phyloP scores from a whole-genome alignment of 2,329 filamentous ascomycete species.

The Xylariaceae sp. region DNA sequence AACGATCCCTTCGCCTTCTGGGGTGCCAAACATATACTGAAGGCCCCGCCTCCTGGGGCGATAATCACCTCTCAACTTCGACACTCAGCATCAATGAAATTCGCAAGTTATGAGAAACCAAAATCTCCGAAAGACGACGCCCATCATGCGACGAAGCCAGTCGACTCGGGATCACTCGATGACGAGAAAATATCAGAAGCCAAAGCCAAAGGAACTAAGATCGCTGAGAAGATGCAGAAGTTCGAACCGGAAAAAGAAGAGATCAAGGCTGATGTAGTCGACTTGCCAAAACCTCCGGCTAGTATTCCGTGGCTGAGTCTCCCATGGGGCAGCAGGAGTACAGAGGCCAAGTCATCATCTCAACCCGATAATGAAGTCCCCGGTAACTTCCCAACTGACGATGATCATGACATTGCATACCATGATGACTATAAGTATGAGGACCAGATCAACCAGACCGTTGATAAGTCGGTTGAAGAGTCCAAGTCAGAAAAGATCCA shows the following conservation, averaged over 20 bases:
- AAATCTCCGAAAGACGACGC: slow-evolving; percentile 42
- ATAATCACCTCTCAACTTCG: slow-evolving; percentile 25
- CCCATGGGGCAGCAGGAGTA: slow-evolving; percentile 35
- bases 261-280: slow-evolving; percentile 31
- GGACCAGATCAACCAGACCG: slow-evolving; percentile 42
- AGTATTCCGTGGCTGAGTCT: slow-evolving; percentile 21
- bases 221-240: slow-evolving; percentile 52
- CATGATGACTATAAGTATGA: slow-evolving; percentile 15
- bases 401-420: slow-evolving; percentile 19
- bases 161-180: slow-evolving; percentile 34
- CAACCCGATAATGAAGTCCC: slow-evolving; percentile 37
- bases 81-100: slow-evolving; percentile 34
- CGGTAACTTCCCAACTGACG: slow-evolving; percentile 30
- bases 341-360: slow-evolving; percentile 35
- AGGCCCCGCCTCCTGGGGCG: slow-evolving; percentile 33
- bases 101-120: slow-evolving; percentile 46
- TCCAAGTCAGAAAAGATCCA: slow-evolving; percentile 19
- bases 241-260: slow-evolving; percentile 44
- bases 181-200: slow-evolving; percentile 44
- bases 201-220: slow-evolving; percentile 44
- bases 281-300: slow-evolving; percentile 33
- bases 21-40: slow-evolving; percentile 40
- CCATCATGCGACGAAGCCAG: slow-evolving; percentile 37
- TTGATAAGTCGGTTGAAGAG: slow-evolving; percentile 42
- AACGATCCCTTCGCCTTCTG: slow-evolving; percentile 52